These are phyloP conservation scores for Entomortierella lignicola DNA, from an alignment of 192 early-diverging fungal genomes.

Conservation along the genomic window DNA sequence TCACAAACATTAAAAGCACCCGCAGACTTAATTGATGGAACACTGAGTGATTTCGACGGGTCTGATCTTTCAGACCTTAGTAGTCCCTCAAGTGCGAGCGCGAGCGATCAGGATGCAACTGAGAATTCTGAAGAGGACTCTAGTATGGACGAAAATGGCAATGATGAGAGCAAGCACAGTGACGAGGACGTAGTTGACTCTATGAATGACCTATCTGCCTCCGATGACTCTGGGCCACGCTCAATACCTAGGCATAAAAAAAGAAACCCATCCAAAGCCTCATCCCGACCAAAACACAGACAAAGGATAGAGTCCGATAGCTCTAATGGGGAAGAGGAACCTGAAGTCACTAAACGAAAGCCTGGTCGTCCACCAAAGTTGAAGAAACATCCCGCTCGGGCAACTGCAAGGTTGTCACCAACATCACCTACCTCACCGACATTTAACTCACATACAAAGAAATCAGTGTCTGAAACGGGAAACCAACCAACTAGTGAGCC, in stretches of 20 bases:
- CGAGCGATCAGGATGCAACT: conserved; percentile 21
- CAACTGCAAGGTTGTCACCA: conserved; percentile 4
- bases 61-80: conserved; percentile 48
- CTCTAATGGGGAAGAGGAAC: conserved; percentile 24
- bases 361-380: conserved; percentile 42
- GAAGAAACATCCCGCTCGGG: conserved; percentile 6
- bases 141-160: conserved; percentile 17
- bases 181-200: conserved; percentile 10
- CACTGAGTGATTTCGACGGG: conserved; percentile 45
- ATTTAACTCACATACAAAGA: not conserved
- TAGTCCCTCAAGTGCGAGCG: conserved; percentile 38
- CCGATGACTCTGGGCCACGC: conserved; percentile 23
- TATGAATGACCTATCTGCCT: conserved; percentile 8
- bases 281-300: conserved; percentile 15
- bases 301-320: conserved; percentile 45
- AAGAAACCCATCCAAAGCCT: not conserved
- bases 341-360: conserved; percentile 5
- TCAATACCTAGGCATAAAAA: conserved; percentile 10
- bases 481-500: conserved; percentile 4
- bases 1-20: not conserved
- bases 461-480: not conserved
- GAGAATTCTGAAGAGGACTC: conserved; percentile 7
- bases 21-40: conserved; percentile 25
- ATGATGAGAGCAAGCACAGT: conserved; percentile 9
- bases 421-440: conserved; percentile 11